phyloP scores from a whole-genome alignment of 306 rosid species.

The Parietaria judaica region DNA sequence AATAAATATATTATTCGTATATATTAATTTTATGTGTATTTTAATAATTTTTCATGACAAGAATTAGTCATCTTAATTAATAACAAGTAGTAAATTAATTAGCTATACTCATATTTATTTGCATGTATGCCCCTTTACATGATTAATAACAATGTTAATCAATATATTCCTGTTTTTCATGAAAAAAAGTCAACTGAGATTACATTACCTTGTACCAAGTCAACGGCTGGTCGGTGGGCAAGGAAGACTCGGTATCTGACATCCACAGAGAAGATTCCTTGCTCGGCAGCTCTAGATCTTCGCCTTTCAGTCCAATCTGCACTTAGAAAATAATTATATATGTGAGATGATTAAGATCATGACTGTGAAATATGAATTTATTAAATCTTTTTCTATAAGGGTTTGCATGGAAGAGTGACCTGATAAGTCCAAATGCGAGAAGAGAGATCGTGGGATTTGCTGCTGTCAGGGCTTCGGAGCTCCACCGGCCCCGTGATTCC shows the following conservation, averaged over 20 bases:
- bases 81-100: no score
- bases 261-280: constrained; percentile 65
- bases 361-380: no score
- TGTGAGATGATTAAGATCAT: neutral
- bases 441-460: constrained; percentile 56
- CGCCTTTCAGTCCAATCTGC: constrained; percentile 85
- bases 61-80: no score
- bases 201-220: constrained; percentile 82
- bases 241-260: constrained; percentile 32
- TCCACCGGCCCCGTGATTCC: constrained; percentile 86
- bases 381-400: constrained; percentile 1
- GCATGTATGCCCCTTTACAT: no score
- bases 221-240: constrained; percentile 71
- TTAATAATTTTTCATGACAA: no score
- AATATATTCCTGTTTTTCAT: no score
- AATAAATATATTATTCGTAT: no score
- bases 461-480: constrained; percentile 49
- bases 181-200: no score
- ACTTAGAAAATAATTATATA: constrained; percentile 2
- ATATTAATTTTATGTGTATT: no score
- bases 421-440: constrained; percentile 80
- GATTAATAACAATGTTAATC: no score
- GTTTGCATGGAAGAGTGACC: constrained; percentile 28
- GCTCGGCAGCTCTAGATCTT: constrained; percentile 45
- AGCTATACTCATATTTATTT: no score